A percentile compares a stretch with the other conserved stretches of the same genome.
Conservation (phyloP, 2,329 filamentous ascomycete genomes). For the Diaporthe ampelina region DNA sequence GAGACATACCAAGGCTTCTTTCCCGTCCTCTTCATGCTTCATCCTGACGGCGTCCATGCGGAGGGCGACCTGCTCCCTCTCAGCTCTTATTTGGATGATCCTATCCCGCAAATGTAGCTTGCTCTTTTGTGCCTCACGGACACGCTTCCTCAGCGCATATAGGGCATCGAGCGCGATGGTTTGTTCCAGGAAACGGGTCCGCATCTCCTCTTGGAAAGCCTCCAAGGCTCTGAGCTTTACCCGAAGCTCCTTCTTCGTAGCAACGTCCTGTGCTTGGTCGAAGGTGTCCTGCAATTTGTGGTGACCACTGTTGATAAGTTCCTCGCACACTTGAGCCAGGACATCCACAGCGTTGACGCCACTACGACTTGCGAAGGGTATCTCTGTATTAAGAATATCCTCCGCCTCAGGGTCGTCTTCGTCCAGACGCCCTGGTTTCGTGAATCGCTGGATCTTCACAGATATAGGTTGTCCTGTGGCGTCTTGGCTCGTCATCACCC, state of each 20-base stretch:
- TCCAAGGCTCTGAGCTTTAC: conserved; percentile 70
- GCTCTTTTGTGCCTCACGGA: conserved; percentile 69
- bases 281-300: conserved; percentile 61
- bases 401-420: conserved; percentile 57
- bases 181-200: conserved; percentile 69
- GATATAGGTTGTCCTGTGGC: conserved; percentile 27
- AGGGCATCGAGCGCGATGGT: conserved; percentile 72
- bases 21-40: conserved; percentile 69
- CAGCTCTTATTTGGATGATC: conserved; percentile 70
- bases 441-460: conserved; percentile 65
- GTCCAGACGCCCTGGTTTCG: conserved; percentile 57
- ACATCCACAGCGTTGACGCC: conserved; percentile 75
- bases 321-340: conserved; percentile 71
- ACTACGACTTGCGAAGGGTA: conserved; percentile 66
- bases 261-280: conserved; percentile 58
- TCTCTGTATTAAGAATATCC: conserved; percentile 64
- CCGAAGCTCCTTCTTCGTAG: conserved; percentile 66
- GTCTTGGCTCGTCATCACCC: conserved; percentile 42
- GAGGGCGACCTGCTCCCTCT: conserved; percentile 73
- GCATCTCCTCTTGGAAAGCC: conserved; percentile 70
- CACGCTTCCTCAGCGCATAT: conserved; percentile 69
- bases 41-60: conserved; percentile 74
- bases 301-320: conserved; percentile 68
- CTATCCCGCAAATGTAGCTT: conserved; percentile 70
- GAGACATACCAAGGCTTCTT: conserved; percentile 62